Evolutionary conservation across 257 asterid species (phyloP), one percentile per base, ranked within the genome.

Genomic region (Fraxinus quadrangulata): DNA sequence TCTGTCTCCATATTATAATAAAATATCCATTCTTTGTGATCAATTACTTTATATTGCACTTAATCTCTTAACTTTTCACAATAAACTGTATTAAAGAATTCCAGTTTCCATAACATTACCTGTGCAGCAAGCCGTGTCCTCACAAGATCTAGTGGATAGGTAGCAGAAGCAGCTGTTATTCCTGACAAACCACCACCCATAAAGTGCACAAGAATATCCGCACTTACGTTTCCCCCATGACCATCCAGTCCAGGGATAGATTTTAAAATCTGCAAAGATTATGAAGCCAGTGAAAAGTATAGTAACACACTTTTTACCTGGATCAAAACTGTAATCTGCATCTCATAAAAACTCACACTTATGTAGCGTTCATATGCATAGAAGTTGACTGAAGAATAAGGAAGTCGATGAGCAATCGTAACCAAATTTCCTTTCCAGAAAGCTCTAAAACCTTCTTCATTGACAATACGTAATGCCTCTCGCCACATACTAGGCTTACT

Each of bases 381-480:
- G 80, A 92, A 92, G 61, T 83, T 92, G 77, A 89, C 91, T 0
- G 97, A 80, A 42, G 94, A 86, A 81, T 90, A 92, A 1, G 97
- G 97, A 34, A 92, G 88, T 10, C 97, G 88, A 78, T 92, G 97
- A 37, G 85, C 91, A 75, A 92, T 86, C 3, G 96, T 92, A 84
- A 92, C 96, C 79, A 92, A 72, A 75, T 92, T 92, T 74, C 97
- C 97, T 83, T 87, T 92, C 97, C 97, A 92, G 68, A 92, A 90
- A 9, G 97, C 96, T 74, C 91, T 80, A 76, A 90, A 87, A 30
- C 97, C 97, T 84, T 92, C 97, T 83, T 92, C 97, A 21, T 86
- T 80, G 13, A 86, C 86, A 76, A 92, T 84, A 6, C 94, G 87
- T 70, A 85, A n/a, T 40, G 94, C 94, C 85, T 90, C 97, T 4